A percentile compares a stretch with the other conserved stretches of the same genome.
These are phyloP conservation scores for Diversispora eburnea DNA, from an alignment of 192 early-diverging fungal species.

Conservation along the genomic window DNA sequence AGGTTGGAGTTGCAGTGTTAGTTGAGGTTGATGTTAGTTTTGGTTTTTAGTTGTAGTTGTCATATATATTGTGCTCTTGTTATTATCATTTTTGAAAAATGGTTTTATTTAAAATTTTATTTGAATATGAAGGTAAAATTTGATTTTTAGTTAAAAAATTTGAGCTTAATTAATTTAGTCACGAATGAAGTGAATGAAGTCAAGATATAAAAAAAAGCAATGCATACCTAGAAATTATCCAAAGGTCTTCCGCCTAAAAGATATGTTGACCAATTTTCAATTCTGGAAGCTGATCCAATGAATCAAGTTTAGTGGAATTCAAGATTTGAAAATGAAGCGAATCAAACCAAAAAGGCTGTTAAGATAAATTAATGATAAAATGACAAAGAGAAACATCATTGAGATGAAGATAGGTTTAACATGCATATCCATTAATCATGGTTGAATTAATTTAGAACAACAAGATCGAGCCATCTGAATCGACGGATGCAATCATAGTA, in stretches of 20 bases:
- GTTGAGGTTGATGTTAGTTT: too few species aligned
- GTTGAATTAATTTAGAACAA: too few species aligned
- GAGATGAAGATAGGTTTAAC: conserved; percentile 34
- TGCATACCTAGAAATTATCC: conserved; percentile 63
- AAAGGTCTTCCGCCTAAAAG: conserved; percentile 71
- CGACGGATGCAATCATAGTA: too few species aligned
- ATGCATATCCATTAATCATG: conserved; percentile 96
- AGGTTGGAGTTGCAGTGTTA: too few species aligned
- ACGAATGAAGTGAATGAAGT: background rate
- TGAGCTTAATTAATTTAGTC: background rate
- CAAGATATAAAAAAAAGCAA: background rate
- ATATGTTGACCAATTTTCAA: conserved; percentile 94
- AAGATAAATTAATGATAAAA: background rate
- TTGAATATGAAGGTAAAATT: too few species aligned
- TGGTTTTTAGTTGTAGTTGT: too few species aligned
- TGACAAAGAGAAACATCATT: background rate
- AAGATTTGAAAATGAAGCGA: conserved; percentile 47
- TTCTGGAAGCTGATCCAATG: conserved; percentile 81
- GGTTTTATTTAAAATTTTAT: too few species aligned
- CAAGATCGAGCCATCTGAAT: too few species aligned
- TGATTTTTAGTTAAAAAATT: too few species aligned
- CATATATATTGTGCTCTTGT: too few species aligned
- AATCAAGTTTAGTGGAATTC: conserved; percentile 96
- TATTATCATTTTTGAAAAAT: too few species aligned
- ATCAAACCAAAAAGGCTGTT: background rate